Evolutionary conservation across 208 protist species (phyloP), one percentile per base, ranked within the genome.

Genomic region (Crithidia brevicula): DNA sequence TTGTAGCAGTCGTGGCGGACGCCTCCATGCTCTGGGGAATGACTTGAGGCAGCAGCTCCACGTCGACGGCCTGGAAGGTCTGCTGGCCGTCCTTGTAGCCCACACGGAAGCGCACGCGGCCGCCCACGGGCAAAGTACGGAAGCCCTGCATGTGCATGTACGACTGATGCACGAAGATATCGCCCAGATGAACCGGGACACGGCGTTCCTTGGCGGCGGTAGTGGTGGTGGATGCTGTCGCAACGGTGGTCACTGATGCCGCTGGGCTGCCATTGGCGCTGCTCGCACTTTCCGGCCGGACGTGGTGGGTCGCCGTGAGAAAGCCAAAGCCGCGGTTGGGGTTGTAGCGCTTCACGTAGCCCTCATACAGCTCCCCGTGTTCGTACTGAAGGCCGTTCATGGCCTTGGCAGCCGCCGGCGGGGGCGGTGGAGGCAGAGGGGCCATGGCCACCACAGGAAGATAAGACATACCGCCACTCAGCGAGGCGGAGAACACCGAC

Each of bases 81-180:
- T 74, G 51, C 52, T 82, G 75, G n/a, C 80, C 77, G 27, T 73
- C 72, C 23, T 86, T 61, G 59, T 78, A 74, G 43, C 81, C 78
- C 25, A 86, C 65, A n/a, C 67, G 63, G 62, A 91, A 91, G 60
- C 74, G 72, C 31, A 91, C 81, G 8, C 76, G 72, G 36, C 74
- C 81, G 43, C 85, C 81, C 22, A 88, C 72, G 8, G 70, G 67
- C 33, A 91, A 66, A 20, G 79, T 72, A 20, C 81, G 81, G 54
- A 87, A 87, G 42, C 85, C 81, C 27, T 83, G 65, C 78, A 86
- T 87, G 34, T 79, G 67, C 50, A 91, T 74, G 49, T 83, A 86
- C 10, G 72, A 84, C 67, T 91, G 79, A 43, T 91, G 81, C n/a
- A 91, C 81, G 57, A 91, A 91, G 46, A 91, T 82, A 60, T 88